Percentiles rank a stretch among this genome's conserved stretches.
Evolutionary conservation across 2,329 filamentous ascomycete genomes (phyloP).

Genomic region (Xylaria multiplex): DNA sequence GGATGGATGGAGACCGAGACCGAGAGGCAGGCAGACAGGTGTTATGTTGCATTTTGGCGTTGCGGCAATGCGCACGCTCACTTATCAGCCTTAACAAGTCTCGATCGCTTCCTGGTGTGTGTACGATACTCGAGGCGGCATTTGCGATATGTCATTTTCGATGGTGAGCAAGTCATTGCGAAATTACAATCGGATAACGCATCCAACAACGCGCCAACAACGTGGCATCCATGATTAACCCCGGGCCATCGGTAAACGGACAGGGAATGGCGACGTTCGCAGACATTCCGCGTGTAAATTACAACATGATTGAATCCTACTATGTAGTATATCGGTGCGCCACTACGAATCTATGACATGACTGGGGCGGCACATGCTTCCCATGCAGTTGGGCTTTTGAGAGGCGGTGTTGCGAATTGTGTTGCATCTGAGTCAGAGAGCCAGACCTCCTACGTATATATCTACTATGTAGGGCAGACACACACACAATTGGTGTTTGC

Average conservation of each 20-base stretch:
- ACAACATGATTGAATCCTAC: constrained; percentile 15
- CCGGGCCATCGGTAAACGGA: constrained; percentile 22
- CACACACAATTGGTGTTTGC: constrained; percentile 10
- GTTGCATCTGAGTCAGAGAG: constrained; percentile 46
- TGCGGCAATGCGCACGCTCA: constrained; percentile 20
- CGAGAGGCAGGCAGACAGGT: constrained; percentile 8
- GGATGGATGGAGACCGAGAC: constrained; percentile 15
- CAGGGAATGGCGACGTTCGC: constrained; percentile 16
- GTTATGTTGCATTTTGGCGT: constrained; percentile 18
- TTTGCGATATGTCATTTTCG: constrained; percentile 17
- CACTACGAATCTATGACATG: constrained; percentile 28
- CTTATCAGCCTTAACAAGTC: constrained; percentile 28
- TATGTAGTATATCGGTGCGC: constrained; percentile 24
- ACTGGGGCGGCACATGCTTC: constrained; percentile 26
- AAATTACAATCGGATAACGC: constrained; percentile 25
- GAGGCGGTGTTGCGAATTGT: constrained; percentile 40
- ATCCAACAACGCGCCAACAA: constrained; percentile 30
- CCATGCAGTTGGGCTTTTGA: constrained; percentile 2
- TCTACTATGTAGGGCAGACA: no score
- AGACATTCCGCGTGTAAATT: constrained; percentile 21
- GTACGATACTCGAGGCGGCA: constrained; percentile 9
- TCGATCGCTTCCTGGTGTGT: constrained; percentile 4
- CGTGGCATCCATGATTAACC: constrained; percentile 35
- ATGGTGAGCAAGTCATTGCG: constrained; percentile 27
- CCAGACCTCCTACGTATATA: constrained; percentile 14